These are phyloP conservation scores for Graphilbum sp. DNA, from an alignment of 2,329 filamentous ascomycete species.

Conservation along the genomic window DNA sequence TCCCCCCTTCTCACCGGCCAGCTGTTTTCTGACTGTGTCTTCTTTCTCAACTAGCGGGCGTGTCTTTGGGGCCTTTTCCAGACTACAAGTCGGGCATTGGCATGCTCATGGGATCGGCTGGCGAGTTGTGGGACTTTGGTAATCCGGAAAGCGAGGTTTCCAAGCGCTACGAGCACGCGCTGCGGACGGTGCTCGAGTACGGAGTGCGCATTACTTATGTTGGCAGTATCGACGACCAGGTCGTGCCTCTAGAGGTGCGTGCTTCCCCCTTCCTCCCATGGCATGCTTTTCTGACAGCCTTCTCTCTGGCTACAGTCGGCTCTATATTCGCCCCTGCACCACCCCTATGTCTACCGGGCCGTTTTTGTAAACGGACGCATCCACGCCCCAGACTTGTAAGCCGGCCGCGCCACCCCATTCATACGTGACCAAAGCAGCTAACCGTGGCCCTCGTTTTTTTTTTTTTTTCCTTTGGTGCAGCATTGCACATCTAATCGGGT, in stretches of 20 bases:
- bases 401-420: not conserved
- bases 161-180: slow-evolving; percentile 58
- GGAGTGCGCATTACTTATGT: slow-evolving; percentile 76
- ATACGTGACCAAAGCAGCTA: too few species aligned
- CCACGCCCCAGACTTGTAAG: slow-evolving; percentile 77
- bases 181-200: slow-evolving; percentile 59
- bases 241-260: slow-evolving; percentile 74
- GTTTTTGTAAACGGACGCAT: slow-evolving; percentile 89
- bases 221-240: slow-evolving; percentile 91
- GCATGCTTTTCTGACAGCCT: not conserved
- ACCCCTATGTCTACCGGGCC: slow-evolving; percentile 90
- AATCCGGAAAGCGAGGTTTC: slow-evolving; percentile 69
- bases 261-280: not conserved
- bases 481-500: slow-evolving; percentile 80
- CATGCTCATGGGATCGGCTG: slow-evolving; percentile 77
- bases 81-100: slow-evolving; percentile 81
- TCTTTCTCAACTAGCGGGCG: slow-evolving; percentile 68
- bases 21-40: too few species aligned
- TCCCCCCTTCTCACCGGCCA: slow-evolving; percentile 8
- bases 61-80: slow-evolving; percentile 82
- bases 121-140: slow-evolving; percentile 88
- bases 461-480: slow-evolving; percentile 15
- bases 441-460: too few species aligned
- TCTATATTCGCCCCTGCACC: slow-evolving; percentile 67
- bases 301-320: slow-evolving; percentile 42